Evolutionary conservation across 805 yeast species (phyloP).

Genomic region (Candida silvatica): DNA sequence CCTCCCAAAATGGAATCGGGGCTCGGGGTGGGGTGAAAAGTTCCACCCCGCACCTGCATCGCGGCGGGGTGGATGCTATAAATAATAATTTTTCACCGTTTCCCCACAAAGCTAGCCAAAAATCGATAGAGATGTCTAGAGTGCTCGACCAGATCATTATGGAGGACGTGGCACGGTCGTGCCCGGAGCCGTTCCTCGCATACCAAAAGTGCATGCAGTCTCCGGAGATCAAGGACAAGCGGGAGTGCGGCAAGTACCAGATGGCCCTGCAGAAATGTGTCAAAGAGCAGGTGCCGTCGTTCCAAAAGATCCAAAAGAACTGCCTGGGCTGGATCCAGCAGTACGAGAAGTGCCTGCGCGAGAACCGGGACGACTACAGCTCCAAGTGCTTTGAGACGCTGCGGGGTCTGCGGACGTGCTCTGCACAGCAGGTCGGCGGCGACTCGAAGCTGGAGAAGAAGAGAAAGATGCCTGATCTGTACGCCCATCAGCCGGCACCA

Average conservation of each 20-base stretch:
- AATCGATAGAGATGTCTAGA: constrained; percentile 33
- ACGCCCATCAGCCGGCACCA: no score
- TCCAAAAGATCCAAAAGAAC: constrained; percentile 54
- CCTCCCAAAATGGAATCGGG: no score
- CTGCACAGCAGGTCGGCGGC: constrained; percentile 12
- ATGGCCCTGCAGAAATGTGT: constrained; percentile 54
- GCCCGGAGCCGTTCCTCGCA: constrained; percentile 65
- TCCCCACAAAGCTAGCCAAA: no score
- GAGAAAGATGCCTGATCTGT: no score
- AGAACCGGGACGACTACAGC: constrained; percentile 33
- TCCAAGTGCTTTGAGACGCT: constrained; percentile 46
- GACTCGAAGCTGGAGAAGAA: constrained; percentile 1
- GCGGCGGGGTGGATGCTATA: no score
- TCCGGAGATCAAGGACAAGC: constrained; percentile 38
- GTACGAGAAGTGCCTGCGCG: constrained; percentile 58
- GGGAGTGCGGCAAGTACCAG: constrained; percentile 49
- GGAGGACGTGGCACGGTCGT: constrained; percentile 69
- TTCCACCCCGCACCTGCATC: no score
- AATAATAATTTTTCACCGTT: no score
- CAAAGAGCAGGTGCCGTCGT: constrained; percentile 55
- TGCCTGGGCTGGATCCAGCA: constrained; percentile 51
- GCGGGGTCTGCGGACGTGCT: constrained; percentile 52
- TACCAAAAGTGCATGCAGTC: constrained; percentile 65
- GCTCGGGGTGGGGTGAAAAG: no score
- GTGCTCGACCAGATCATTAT: constrained; percentile 63